Evolutionary conservation across 169 alveolate species (phyloP).

Genomic region (Cryptosporidium sp.): DNA sequence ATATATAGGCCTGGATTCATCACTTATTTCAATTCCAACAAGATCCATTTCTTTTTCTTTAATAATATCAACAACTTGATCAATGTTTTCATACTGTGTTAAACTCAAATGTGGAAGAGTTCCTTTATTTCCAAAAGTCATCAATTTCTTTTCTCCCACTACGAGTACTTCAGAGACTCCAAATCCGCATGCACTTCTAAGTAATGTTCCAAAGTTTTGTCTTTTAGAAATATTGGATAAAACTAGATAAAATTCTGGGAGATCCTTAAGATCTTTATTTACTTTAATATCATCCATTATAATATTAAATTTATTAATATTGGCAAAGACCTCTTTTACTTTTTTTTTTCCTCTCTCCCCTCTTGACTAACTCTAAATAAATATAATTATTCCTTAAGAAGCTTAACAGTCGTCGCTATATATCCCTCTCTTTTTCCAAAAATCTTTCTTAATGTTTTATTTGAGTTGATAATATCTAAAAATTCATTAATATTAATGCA

Average conservation of each 20-base stretch:
- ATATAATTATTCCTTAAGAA: too few relatives aligned
- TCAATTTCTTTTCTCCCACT: constrained; percentile 78
- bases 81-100: constrained; percentile 68
- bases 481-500: neutral
- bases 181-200: constrained; percentile 81
- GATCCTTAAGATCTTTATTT: neutral
- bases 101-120: constrained; percentile 77
- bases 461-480: neutral
- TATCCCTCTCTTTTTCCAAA: too few relatives aligned
- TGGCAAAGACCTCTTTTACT: too few relatives aligned
- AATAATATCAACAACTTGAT: constrained; percentile 77
- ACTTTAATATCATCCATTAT: neutral
- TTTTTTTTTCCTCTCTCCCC: too few relatives aligned
- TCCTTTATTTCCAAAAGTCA: constrained; percentile 81
- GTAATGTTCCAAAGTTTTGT: constrained; percentile 80
- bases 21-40: constrained; percentile 89
- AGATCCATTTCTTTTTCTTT: constrained; percentile 80
- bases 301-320: too few relatives aligned
- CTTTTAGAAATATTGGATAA: constrained; percentile 79
- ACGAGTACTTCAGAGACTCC: constrained; percentile 79
- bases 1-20: constrained; percentile 83
- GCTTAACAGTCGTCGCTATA: too few relatives aligned
- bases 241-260: constrained; percentile 76
- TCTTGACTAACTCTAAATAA: too few relatives aligned
- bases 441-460: too few relatives aligned